Evolutionary conservation across 2,329 filamentous ascomycete genomes (phyloP).

Genomic region (Pseudogymnoascus sp.): DNA sequence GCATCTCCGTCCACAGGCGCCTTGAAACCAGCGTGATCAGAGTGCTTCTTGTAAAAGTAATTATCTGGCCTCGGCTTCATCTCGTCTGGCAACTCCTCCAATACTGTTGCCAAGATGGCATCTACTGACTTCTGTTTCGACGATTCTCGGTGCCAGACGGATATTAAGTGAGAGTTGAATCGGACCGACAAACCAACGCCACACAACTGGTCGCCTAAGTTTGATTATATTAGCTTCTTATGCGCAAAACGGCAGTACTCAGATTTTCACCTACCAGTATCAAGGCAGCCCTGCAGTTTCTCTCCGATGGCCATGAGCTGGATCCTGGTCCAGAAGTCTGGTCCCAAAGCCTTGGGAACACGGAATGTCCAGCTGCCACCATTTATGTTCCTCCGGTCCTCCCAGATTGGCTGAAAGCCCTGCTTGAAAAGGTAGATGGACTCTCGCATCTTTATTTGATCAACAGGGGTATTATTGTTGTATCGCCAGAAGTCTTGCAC

Average conservation of each 20-base stretch:
- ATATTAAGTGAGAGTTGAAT: conserved; percentile 81
- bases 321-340: conserved; percentile 73
- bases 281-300: conserved; percentile 64
- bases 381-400: conserved; percentile 75
- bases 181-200: conserved; percentile 80
- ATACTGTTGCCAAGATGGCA: conserved; percentile 60
- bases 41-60: conserved; percentile 84
- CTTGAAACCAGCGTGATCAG: conserved; percentile 76
- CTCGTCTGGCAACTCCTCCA: conserved; percentile 64
- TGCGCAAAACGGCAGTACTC: too few species aligned
- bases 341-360: conserved; percentile 64
- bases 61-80: conserved; percentile 61
- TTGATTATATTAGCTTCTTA: not conserved
- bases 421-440: conserved; percentile 72
- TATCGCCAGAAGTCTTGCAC: conserved; percentile 80
- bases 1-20: conserved; percentile 34
- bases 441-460: conserved; percentile 67
- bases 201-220: conserved; percentile 71
- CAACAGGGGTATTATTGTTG: conserved; percentile 71
- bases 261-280: conserved; percentile 46
- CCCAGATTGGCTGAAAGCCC: conserved; percentile 69
- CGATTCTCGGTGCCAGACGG: conserved; percentile 87
- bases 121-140: conserved; percentile 72
- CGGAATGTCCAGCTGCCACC: conserved; percentile 92
- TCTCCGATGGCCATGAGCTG: conserved; percentile 78